A percentile compares a stretch with the other conserved stretches of the same genome.
phyloP scores from a whole-genome alignment of 306 rosid genomes.

The Rosa multiflora region DNA sequence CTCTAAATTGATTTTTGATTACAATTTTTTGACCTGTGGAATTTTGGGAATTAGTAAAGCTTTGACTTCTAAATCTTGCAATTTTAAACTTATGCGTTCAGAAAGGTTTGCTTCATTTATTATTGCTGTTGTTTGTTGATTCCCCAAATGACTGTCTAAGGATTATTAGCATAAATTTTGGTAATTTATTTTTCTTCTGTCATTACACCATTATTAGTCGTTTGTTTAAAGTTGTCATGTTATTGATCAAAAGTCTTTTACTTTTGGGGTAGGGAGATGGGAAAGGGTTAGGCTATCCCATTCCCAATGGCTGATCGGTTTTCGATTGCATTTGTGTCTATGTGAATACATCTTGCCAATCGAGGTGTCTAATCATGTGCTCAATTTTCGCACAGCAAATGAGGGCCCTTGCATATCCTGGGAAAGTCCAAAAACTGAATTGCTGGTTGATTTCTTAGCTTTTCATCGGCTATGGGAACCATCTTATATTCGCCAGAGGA shows the following conservation, averaged over 20 bases:
- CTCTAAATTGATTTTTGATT: not conserved
- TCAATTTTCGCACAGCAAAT: conserved; percentile 37
- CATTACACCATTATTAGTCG: not conserved
- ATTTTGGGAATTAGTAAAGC: not conserved
- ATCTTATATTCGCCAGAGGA: conserved; percentile 54
- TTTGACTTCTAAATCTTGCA: not conserved
- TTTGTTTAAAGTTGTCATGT: not conserved
- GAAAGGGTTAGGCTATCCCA: not conserved
- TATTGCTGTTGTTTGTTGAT: not conserved
- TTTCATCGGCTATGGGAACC: conserved; percentile 82
- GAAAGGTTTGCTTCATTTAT: not conserved
- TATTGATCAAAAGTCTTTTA: not conserved
- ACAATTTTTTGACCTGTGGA: not conserved
- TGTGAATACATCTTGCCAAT: conserved; percentile 9
- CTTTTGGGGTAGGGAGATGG: not conserved
- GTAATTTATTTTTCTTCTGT: not conserved
- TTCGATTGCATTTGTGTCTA: not conserved
- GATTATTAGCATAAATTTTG: not conserved
- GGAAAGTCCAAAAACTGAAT: conserved; percentile 60
- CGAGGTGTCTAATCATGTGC: conserved; percentile 19
- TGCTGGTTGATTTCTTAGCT: conserved; percentile 61
- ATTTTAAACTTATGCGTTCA: not conserved
- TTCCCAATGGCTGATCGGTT: not conserved
- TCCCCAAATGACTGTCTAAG: not conserved
- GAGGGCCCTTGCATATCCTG: conserved; percentile 54